These are phyloP conservation scores for Williopsis jadinii DNA, from an alignment of 1,139 yeast genomes.

Conservation along the genomic window DNA sequence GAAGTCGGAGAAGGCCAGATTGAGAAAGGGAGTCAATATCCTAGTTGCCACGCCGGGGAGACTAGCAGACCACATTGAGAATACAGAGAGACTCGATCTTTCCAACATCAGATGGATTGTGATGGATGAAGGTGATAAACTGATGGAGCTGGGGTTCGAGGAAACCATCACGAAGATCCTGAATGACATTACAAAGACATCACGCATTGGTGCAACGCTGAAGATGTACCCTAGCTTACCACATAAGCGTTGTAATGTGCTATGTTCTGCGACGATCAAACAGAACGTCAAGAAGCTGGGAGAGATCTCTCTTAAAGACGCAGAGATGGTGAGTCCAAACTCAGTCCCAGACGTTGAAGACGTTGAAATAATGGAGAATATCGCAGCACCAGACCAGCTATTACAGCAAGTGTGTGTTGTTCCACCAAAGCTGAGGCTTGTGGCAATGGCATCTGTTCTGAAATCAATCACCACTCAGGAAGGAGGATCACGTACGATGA, in stretches of 20 bases:
- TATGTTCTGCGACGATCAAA: constrained; percentile 94
- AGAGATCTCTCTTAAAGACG: constrained; percentile 61
- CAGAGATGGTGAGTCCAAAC: constrained; percentile 52
- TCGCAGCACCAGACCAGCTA: constrained; percentile 84
- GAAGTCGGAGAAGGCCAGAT: constrained; percentile 93
- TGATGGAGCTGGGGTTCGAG: constrained; percentile 93
- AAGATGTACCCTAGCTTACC: constrained; percentile 54
- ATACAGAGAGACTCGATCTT: constrained; percentile 67
- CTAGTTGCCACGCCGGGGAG: constrained; percentile 98
- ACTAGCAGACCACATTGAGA: constrained; percentile 86
- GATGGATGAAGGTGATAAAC: constrained; percentile 91
- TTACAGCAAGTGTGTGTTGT: constrained; percentile 71
- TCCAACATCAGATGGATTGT: constrained; percentile 76
- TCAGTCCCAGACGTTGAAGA: constrained; percentile 37
- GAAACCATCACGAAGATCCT: constrained; percentile 81
- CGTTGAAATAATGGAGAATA: constrained; percentile 29
- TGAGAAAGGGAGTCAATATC: constrained; percentile 88
- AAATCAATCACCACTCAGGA: constrained; percentile 35
- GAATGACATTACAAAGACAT: constrained; percentile 41
- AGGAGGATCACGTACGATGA: constrained; percentile 52
- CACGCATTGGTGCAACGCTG: constrained; percentile 36
- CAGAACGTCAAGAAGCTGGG: constrained; percentile 76
- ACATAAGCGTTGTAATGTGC: constrained; percentile 57
- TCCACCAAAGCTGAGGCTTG: constrained; percentile 87
- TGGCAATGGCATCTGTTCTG: constrained; percentile 64